Conservation (phyloP, 192 early-diverging fungal species). For the Haplosporangium gracile region DNA sequence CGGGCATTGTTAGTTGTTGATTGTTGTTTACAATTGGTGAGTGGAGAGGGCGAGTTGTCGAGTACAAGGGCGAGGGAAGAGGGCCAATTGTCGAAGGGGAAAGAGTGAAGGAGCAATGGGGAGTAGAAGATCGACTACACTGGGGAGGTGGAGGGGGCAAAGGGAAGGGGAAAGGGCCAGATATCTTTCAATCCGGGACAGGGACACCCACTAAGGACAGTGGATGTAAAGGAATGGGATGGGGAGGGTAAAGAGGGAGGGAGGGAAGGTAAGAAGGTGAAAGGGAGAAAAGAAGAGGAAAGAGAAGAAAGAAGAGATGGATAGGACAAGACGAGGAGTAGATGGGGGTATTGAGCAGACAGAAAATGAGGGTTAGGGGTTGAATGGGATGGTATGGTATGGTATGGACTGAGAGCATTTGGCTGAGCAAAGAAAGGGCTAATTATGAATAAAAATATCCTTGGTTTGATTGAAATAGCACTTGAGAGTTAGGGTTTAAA, state of each 20-base stretch:
- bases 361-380: background rate
- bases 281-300: background rate
- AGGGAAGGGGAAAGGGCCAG: constrained; percentile 7
- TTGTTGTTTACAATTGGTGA: background rate
- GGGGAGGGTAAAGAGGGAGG: background rate
- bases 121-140: constrained; percentile 6
- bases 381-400: background rate
- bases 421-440: background rate
- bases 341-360: background rate
- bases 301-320: background rate
- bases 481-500: background rate
- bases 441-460: background rate
- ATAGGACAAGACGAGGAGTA: background rate
- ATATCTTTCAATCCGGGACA: constrained; percentile 56
- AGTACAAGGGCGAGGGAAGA: background rate
- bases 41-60: background rate
- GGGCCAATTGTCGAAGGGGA: background rate
- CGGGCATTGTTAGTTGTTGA: constrained; percentile 18
- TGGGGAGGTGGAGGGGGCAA: background rate
- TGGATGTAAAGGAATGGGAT: background rate
- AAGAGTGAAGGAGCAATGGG: background rate
- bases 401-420: background rate
- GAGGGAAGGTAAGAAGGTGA: background rate
- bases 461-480: background rate
- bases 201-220: constrained; percentile 13